Percentiles rank a stretch among this genome's conserved stretches.
Conservation (phyloP, 1,284 basidiomycete genomes). For the Agaricales sp. region DNA sequence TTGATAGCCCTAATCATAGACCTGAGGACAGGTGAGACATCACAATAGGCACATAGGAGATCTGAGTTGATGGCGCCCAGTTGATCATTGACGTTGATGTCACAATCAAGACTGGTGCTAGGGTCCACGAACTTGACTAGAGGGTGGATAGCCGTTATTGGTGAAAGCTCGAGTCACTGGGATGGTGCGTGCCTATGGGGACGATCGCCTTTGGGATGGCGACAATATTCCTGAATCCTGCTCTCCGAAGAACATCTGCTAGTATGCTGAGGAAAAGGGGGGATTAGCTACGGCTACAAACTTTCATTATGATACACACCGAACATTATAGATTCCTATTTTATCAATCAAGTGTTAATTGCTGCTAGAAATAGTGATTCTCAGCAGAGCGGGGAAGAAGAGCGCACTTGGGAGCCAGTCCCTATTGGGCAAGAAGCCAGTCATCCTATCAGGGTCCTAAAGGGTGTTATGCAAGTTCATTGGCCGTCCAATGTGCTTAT, state of each 20-base stretch:
- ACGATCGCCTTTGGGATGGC: conserved; percentile 29
- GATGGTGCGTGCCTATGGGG: conserved; percentile 35
- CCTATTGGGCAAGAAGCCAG: conserved; percentile 23
- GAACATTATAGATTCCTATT: conserved; percentile 26
- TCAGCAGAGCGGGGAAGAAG: neutral
- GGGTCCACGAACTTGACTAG: conserved; percentile 43
- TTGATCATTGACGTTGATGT: conserved; percentile 50
- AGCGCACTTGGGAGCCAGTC: conserved; percentile 20
- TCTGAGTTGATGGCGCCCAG: conserved; percentile 41
- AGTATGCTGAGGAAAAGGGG: conserved; percentile 18
- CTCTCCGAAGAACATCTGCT: conserved; percentile 17
- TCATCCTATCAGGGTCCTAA: conserved; percentile 27
- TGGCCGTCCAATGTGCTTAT: too few species aligned
- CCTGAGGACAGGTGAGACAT: conserved; percentile 28
- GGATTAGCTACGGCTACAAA: neutral
- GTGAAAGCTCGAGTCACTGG: conserved; percentile 3
- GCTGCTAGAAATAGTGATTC: neutral
- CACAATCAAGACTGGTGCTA: conserved; percentile 31
- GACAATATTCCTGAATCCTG: conserved; percentile 25
- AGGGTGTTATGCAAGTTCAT: too few species aligned
- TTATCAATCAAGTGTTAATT: conserved; percentile 1
- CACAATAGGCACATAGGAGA: conserved; percentile 37
- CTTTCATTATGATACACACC: too few species aligned
- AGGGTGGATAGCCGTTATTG: neutral
- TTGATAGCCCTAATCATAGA: conserved; percentile 36